Percentiles rank a stretch among this genome's conserved stretches.
Evolutionary conservation across 75 land plant genomes (phyloP).

Genomic region (Pseudotsuga menziesii): DNA sequence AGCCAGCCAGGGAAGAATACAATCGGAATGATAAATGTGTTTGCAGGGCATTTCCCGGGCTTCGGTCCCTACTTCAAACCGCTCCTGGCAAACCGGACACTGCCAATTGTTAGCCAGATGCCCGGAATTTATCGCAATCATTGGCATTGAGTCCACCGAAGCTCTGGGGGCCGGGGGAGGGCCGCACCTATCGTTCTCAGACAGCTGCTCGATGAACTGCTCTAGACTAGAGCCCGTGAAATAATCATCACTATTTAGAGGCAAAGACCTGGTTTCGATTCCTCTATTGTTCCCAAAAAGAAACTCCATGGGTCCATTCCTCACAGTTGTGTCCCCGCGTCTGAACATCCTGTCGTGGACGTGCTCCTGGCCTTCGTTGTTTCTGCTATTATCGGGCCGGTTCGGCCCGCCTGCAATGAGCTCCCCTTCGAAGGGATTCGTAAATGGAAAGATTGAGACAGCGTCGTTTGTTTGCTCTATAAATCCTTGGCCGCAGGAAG

Average conservation of each 20-base stretch:
- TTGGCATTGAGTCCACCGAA: constrained; percentile 76
- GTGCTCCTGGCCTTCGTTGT: too few species aligned
- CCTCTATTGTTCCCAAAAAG: constrained; percentile 20
- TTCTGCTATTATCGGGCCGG: too few species aligned
- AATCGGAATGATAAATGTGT: constrained; percentile 49
- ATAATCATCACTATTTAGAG: constrained; percentile 26
- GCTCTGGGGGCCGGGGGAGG: constrained; percentile 67
- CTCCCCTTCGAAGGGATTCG: background rate
- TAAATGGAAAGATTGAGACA: background rate
- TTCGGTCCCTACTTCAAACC: constrained; percentile 46
- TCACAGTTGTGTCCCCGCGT: too few species aligned
- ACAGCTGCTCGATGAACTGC: constrained; percentile 41
- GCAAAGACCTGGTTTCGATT: constrained; percentile 11
- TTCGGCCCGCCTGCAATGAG: background rate
- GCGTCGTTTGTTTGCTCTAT: background rate
- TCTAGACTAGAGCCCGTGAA: constrained; percentile 38
- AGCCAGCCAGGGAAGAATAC: constrained; percentile 46
- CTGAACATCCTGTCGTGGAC: too few species aligned
- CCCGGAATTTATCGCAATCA: constrained; percentile 32
- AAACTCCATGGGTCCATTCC: constrained; percentile 18
- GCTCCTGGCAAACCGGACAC: constrained; percentile 59
- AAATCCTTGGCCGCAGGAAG: background rate
- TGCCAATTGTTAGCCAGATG: too few species aligned
- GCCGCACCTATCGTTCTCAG: constrained; percentile 40
- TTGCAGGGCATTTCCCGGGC: constrained; percentile 62